phyloP scores from a whole-genome alignment of 2,329 filamentous ascomycete species.

The Cercospora citrullina region DNA sequence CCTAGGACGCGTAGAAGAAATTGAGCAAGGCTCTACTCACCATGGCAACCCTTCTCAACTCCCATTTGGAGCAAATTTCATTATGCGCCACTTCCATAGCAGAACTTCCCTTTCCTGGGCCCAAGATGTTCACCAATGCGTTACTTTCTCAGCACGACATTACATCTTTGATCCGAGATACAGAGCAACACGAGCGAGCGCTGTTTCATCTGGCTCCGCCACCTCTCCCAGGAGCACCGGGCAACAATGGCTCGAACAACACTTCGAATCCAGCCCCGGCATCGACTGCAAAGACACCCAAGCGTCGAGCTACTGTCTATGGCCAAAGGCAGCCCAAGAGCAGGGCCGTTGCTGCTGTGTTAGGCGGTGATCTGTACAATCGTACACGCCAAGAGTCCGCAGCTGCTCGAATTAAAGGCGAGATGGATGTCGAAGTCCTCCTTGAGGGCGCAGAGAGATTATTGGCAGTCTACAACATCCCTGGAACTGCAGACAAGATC shows the following conservation, averaged over 20 bases:
- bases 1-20: neutral
- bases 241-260: conserved; percentile 43
- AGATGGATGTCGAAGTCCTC: conserved; percentile 83
- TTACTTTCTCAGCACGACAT: conserved; percentile 83
- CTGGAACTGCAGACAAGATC: conserved; percentile 77
- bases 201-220: conserved; percentile 88
- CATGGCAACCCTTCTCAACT: conserved; percentile 46
- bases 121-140: conserved; percentile 95
- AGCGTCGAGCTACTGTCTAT: conserved; percentile 53
- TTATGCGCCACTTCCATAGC: conserved; percentile 51
- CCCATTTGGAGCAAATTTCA: conserved; percentile 54
- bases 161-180: conserved; percentile 90
- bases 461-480: conserved; percentile 80
- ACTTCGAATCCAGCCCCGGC: conserved; percentile 16
- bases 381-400: conserved; percentile 66
- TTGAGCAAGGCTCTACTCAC: neutral
- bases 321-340: conserved; percentile 58
- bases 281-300: conserved; percentile 21
- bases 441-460: conserved; percentile 87
- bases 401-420: conserved; percentile 56
- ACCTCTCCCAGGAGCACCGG: conserved; percentile 47
- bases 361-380: conserved; percentile 83
- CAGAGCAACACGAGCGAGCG: conserved; percentile 88
- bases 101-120: conserved; percentile 67
- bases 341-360: conserved; percentile 84